These are phyloP conservation scores for Amanita pseudoporphyria DNA, from an alignment of 768 basidiomycete genomes.

Conservation along the genomic window DNA sequence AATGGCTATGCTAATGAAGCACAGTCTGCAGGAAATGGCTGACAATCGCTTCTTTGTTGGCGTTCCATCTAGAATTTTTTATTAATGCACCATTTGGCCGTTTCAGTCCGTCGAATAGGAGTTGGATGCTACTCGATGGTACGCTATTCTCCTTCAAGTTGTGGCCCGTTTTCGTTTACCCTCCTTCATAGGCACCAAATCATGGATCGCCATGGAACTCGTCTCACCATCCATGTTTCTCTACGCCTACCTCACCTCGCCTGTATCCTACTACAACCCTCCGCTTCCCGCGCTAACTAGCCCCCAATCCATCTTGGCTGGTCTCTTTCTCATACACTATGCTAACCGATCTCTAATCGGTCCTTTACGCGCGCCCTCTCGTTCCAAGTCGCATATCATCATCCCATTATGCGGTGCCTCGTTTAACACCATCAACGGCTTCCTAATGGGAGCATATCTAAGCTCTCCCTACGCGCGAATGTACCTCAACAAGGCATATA, in stretches of 20 bases:
- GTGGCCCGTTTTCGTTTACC: background rate
- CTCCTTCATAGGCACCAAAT: conserved; percentile 18
- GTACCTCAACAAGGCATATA: conserved; percentile 26
- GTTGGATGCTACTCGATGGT: conserved; percentile 49
- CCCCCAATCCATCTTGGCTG: conserved; percentile 41
- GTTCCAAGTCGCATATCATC: conserved; percentile 63
- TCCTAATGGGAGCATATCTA: conserved; percentile 60
- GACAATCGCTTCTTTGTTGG: conserved; percentile 27
- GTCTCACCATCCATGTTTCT: conserved; percentile 49
- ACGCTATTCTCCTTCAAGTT: background rate
- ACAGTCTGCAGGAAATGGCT: conserved; percentile 34
- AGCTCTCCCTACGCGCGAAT: conserved; percentile 42
- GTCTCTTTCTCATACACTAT: conserved; percentile 69
- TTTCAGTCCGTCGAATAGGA: conserved; percentile 44
- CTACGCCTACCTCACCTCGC: conserved; percentile 37
- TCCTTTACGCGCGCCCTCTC: conserved; percentile 70
- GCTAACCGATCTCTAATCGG: conserved; percentile 73
- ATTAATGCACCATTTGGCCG: conserved; percentile 78
- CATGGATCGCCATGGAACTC: conserved; percentile 80
- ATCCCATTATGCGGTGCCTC: conserved; percentile 44
- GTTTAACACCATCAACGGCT: conserved; percentile 73
- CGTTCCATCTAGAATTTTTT: conserved; percentile 31
- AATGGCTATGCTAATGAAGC: background rate
- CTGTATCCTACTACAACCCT: conserved; percentile 30
- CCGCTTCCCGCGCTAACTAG: conserved; percentile 21